Conservation (phyloP, 164 flowering plant species). For the Stephania cephalantha region DNA sequence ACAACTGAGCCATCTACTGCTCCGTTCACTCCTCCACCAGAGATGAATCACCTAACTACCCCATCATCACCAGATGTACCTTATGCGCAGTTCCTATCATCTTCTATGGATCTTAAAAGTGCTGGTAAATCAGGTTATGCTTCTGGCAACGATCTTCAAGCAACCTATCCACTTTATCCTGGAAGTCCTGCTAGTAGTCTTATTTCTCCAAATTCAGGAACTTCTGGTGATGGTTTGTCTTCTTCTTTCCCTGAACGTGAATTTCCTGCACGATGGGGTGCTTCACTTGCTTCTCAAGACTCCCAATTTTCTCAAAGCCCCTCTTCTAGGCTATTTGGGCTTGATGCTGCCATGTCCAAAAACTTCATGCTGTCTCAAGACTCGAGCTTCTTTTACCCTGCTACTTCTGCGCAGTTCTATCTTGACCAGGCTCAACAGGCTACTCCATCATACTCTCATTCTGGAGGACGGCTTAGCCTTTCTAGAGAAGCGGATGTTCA, state of each 20-base stretch:
- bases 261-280: slow-evolving; percentile 52
- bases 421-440: slow-evolving; percentile 59
- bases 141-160: slow-evolving; percentile 63
- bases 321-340: slow-evolving; percentile 49
- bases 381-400: slow-evolving; percentile 90
- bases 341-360: slow-evolving; percentile 29
- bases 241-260: slow-evolving; percentile 65
- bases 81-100: slow-evolving; percentile 78
- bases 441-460: slow-evolving; percentile 27
- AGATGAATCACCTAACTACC: slow-evolving; percentile 80
- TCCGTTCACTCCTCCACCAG: slow-evolving; percentile 95
- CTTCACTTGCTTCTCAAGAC: slow-evolving; percentile 42
- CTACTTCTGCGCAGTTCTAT: slow-evolving; percentile 87
- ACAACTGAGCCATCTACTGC: slow-evolving; percentile 98
- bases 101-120: slow-evolving; percentile 50
- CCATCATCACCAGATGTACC: slow-evolving; percentile 99
- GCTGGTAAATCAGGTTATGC: slow-evolving; percentile 41
- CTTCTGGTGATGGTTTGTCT: slow-evolving; percentile 51
- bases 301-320: slow-evolving; percentile 43
- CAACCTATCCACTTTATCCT: slow-evolving; percentile 78
- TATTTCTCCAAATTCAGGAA: slow-evolving; percentile 65
- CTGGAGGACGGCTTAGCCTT: slow-evolving; percentile 79
- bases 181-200: slow-evolving; percentile 85
- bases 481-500: slow-evolving; percentile 74
- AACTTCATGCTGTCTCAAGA: slow-evolving; percentile 51